phyloP scores from a whole-genome alignment of 805 yeast genomes.

The Wickerhamiella bombiphila region DNA sequence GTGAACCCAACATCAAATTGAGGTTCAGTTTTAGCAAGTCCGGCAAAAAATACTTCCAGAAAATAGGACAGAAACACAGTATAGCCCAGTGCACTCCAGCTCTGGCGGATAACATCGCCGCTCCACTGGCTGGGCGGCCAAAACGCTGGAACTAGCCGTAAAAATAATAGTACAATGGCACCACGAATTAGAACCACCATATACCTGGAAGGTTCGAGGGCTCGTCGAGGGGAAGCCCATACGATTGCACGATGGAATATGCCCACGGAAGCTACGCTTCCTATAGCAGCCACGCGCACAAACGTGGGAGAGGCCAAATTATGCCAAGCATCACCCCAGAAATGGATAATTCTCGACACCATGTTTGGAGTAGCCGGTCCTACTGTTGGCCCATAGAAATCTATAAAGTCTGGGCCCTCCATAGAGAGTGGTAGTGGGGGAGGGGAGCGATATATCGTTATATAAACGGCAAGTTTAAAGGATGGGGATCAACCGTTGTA shows the following conservation, averaged over 20 bases:
- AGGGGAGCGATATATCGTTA: too few relatives aligned
- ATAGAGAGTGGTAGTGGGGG: too few relatives aligned
- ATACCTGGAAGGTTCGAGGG: not conserved
- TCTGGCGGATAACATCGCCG: not conserved
- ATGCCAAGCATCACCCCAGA: too few relatives aligned
- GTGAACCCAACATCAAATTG: conserved; percentile 4
- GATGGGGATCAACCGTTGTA: too few relatives aligned
- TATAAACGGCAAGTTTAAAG: too few relatives aligned
- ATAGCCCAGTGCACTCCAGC: not conserved
- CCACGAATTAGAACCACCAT: not conserved
- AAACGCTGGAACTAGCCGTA: not conserved
- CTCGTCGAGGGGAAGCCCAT: not conserved
- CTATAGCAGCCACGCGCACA: too few relatives aligned
- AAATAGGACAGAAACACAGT: not conserved
- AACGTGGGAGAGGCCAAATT: too few relatives aligned
- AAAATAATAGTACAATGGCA: not conserved
- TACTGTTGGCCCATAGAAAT: too few relatives aligned
- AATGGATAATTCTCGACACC: too few relatives aligned
- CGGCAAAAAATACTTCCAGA: conserved; percentile 1
- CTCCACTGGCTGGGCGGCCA: not conserved
- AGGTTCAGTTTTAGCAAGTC: not conserved
- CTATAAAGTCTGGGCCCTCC: too few relatives aligned
- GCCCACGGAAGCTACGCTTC: too few relatives aligned
- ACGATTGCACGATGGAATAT: not conserved
- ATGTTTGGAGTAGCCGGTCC: too few relatives aligned